These are phyloP conservation scores for Mucor saturninus DNA, from an alignment of 371 early-diverging fungal species.

Conservation along the genomic window DNA sequence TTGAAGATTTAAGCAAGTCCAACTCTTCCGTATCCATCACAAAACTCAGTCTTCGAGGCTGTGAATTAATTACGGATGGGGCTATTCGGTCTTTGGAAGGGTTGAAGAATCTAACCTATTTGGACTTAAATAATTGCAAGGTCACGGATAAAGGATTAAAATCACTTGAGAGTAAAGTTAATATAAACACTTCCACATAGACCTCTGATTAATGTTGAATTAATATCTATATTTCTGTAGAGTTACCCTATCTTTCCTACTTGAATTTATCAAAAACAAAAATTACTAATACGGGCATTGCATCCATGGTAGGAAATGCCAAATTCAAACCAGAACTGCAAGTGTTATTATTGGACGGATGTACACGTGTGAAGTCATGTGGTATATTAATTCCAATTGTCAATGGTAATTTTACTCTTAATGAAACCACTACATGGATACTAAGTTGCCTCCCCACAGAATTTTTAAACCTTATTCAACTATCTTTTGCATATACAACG, in stretches of 20 bases:
- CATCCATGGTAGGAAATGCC: constrained; percentile 21
- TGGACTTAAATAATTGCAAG: constrained; percentile 51
- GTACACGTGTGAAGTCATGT: constrained; percentile 26
- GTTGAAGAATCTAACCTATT: constrained; percentile 36
- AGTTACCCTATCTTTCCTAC: constrained; percentile 26
- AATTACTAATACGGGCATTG: constrained; percentile 37
- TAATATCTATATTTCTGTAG: constrained; percentile 15
- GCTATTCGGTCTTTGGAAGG: constrained; percentile 42
- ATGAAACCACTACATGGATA: neutral
- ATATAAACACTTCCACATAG: neutral
- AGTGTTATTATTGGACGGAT: constrained; percentile 35
- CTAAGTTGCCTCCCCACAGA: constrained; percentile 7
- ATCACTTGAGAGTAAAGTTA: constrained; percentile 32
- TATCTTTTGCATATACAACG: constrained; percentile 35
- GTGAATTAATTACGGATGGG: constrained; percentile 48
- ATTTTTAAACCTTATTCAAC: constrained; percentile 28
- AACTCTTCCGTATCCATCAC: constrained; percentile 30
- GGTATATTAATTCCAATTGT: constrained; percentile 22
- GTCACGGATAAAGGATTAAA: constrained; percentile 43
- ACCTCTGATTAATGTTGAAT: neutral
- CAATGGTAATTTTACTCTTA: constrained; percentile 23
- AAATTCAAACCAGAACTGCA: constrained; percentile 26
- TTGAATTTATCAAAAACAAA: constrained; percentile 48
- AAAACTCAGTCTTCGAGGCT: constrained; percentile 42
- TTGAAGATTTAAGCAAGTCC: constrained; percentile 37